Percentiles rank a stretch among this genome's conserved stretches.
Evolutionary conservation across 768 basidiomycete species (phyloP).

Genomic region (Kwoniella sp.): DNA sequence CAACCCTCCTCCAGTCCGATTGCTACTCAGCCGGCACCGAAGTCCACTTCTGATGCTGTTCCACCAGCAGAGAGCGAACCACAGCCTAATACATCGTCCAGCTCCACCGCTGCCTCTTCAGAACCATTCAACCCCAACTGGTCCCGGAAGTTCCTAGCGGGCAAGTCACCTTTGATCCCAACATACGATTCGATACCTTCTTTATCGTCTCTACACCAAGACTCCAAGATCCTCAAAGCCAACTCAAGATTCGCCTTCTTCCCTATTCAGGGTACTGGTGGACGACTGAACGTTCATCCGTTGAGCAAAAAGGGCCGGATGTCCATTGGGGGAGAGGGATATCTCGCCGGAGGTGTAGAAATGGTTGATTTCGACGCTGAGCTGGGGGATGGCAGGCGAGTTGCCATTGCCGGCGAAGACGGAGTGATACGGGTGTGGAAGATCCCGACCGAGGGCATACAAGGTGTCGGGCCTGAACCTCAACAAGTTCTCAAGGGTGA

Average conservation of each 20-base stretch:
- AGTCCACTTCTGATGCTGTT: neutral
- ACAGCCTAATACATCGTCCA: neutral
- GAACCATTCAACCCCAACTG: conserved; percentile 50
- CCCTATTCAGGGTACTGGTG: conserved; percentile 57
- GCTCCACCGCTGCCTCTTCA: neutral
- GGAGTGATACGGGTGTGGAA: conserved; percentile 53
- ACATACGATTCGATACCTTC: conserved; percentile 55
- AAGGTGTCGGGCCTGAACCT: conserved; percentile 39
- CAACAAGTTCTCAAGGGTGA: conserved; percentile 47
- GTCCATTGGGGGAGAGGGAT: conserved; percentile 41
- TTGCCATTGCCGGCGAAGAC: conserved; percentile 55
- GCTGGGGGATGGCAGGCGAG: conserved; percentile 26
- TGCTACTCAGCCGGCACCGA: neutral
- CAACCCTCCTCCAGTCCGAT: neutral
- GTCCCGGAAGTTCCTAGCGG: conserved; percentile 57
- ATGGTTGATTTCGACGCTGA: conserved; percentile 55
- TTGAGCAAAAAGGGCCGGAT: conserved; percentile 53
- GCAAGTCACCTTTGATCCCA: conserved; percentile 56
- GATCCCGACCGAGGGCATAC: conserved; percentile 34
- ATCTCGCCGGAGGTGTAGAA: conserved; percentile 48
- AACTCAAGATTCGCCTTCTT: conserved; percentile 52
- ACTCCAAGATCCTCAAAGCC: conserved; percentile 53
- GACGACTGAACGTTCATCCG: conserved; percentile 54
- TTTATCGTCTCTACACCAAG: conserved; percentile 49
- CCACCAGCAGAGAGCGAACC: neutral